Percentiles rank a stretch among this genome's conserved stretches.
Evolutionary conservation across 2,329 filamentous ascomycete species (phyloP).

Genomic region (Colletotrichum sp.): DNA sequence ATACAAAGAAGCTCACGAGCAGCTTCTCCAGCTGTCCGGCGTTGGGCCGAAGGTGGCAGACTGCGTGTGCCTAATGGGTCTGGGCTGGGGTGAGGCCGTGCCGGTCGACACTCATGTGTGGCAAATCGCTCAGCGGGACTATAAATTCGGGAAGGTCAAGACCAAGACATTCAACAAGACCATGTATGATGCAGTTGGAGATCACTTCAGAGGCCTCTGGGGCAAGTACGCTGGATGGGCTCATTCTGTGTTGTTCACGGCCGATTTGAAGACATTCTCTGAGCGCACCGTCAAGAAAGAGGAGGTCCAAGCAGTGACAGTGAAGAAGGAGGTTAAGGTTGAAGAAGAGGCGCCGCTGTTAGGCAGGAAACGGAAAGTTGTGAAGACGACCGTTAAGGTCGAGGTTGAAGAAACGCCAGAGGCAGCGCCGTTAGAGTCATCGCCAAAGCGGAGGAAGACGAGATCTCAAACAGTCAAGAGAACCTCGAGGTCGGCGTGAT

Average conservation of each 20-base stretch:
- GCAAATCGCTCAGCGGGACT: slow-evolving; percentile 97
- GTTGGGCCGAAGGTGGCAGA: slow-evolving; percentile 98
- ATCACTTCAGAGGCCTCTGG: slow-evolving; percentile 90
- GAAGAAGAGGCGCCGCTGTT: slow-evolving; percentile 29
- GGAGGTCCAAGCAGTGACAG: slow-evolving; percentile 16
- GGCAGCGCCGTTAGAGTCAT: not conserved
- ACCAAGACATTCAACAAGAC: slow-evolving; percentile 85
- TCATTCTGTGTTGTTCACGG: slow-evolving; percentile 95
- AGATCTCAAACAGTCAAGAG: slow-evolving; percentile 9
- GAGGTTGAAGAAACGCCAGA: not conserved
- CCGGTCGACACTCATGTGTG: slow-evolving; percentile 98
- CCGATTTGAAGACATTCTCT: slow-evolving; percentile 86
- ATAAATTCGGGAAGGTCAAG: slow-evolving; percentile 85
- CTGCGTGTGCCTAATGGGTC: slow-evolving; percentile 94
- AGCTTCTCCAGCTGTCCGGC: slow-evolving; percentile 79
- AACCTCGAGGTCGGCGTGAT: not conserved
- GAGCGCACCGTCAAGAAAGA: slow-evolving; percentile 55
- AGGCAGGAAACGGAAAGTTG: slow-evolving; percentile 22
- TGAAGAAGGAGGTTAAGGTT: slow-evolving; percentile 30
- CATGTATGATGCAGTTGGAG: slow-evolving; percentile 88
- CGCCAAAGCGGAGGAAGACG: slow-evolving; percentile 18
- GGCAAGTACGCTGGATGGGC: slow-evolving; percentile 96
- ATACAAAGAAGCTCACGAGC: slow-evolving; percentile 81
- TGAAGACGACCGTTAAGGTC: slow-evolving; percentile 20
- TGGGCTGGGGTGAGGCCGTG: slow-evolving; percentile 94